Base-by-base conservation (phyloP, 164 flowering plant species). In the Saururus chinensis region DNA sequence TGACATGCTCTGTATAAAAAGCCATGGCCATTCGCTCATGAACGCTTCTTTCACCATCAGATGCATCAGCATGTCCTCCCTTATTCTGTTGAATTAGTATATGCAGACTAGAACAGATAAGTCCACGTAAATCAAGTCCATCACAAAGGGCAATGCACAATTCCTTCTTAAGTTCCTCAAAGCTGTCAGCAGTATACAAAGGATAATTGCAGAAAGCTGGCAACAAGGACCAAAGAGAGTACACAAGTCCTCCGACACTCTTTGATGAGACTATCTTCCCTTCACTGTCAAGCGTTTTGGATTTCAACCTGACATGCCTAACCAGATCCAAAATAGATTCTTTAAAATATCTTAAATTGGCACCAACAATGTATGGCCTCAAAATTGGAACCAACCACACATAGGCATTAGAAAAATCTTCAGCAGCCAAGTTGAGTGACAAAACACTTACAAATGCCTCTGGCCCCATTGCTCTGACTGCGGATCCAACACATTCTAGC, bases 331-430 rank as follows among this genome's bases (percentile, higher is more conserved):
- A 69, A 60, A 91, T 72, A 26, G 81, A 71, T 55, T 82, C 69
- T 26, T 69, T 64, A 73, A 82, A 95, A 75, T 79, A 95, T 66
- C 83, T 77, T 64, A 95, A 75, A 53, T 65, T 78, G 7, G 85
- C 93, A 65, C 99, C 98, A 41, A 91, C 79, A 26, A 70, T 89
- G 66, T 83, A 66, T n/a, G n/a, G n/a, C n/a, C n/a, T n/a, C n/a
- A n/a, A n/a, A n/a, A n/a, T n/a, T n/a, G n/a, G n/a, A n/a, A 95
- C 75, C 64, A 95, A 77, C 99, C 99, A 95, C 55, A 75, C 75
- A 75, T 83, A 84, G 20, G 74, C 81, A 74, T 82, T 80, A 51
- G 85, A 79, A 17, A 71, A 71, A 62, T 87, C 85, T 60, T 82
- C 80, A 35, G 80, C 78, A 61, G 86, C 87, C 77, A 95, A 69